Evolutionary conservation across 805 yeast species (phyloP), one percentile per base, ranked within the genome.

Genomic region (Nakazawaea siamensis): DNA sequence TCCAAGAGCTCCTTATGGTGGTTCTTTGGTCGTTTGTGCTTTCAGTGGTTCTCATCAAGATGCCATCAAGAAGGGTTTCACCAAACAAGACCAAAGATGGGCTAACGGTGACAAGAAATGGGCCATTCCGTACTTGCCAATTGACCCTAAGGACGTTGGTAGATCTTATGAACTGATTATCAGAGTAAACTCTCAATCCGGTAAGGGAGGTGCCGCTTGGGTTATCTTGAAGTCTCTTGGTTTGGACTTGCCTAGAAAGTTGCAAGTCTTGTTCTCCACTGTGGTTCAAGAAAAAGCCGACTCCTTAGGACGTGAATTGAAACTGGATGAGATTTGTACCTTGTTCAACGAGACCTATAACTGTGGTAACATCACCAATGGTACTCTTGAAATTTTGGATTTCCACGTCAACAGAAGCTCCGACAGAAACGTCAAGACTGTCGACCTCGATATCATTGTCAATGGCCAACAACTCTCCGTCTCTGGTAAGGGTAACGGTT

Each of bases 121-220:
- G 90, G 64, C 65, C 49, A 68, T 80, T 44, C 90, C 90, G 37
- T 80, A 80, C 64, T 64, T 80, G 51, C 87, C 90, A 41, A 67
- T 80, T 55, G 90, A 80, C 62, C 90, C 90, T 48, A 68, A 76
- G 58, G 90, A 80, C 55, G 75, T 80, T 46, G 90, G 90, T 38
- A 69, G 86, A 64, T 79, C 70, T 47, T 80, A 80, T 55, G 90
- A 80, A 61, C 88, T 87, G 36, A 83, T 80, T 39, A 80, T 80
- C 52, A 69, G 90, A 65, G 88, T 80, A 49, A 80, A 80, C 62
- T 80, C 90, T 16, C 90, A 80, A 61, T 76, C 85, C n/a, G 90
- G 90, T 57, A 80, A 80, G 57, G 90, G 90, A 52, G 90, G 90
- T 57, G 85, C 88, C 30, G 85, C 88, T 16, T 80, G 90, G 90